Evolutionary conservation across 2,329 filamentous ascomycete species (phyloP), one percentile per base, ranked within the genome.

Genomic region (Fusarium agapanthi): DNA sequence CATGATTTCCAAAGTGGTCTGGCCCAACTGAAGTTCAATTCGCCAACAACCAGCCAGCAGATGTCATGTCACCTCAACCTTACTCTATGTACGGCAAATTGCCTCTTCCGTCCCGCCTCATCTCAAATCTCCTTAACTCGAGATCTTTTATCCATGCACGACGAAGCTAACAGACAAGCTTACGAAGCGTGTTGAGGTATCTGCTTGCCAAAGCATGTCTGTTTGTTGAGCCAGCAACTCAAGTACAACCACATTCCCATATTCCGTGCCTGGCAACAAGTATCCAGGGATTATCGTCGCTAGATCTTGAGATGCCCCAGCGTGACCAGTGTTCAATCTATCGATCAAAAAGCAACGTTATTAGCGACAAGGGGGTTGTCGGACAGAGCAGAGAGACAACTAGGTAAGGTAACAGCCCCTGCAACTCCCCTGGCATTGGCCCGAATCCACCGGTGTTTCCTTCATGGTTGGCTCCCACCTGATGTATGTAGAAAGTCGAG

Each of bases 331-430:
- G 45, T 40, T 50, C 26, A 63, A 68, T 72, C 65, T 67, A 76
- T 76, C 67, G 66, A 70, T 67, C 60, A 61, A 77, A 74, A 76
- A 71, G 68, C 66, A 76, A 71, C n/a, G n/a, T n/a, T 32, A 54
- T 66, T 68, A 34, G 35, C 38, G 51, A 76, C 71, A 73, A 72
- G 63, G 75, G 72, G 50, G 41, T 65, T 51, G 43, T 65, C 44
- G 59, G 58, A 53, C 69, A 63, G 70, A 62, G 40, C 50, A 72
- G 54, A 47, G 26, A 47, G 44, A 50, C 37, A 58, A 38, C 60
- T 60, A 34, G 32, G 32, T 34, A 34, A 34, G 32, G 32, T 34
- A 64, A 57, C 58, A 41, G 53, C 61, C 64, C 64, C 62, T 53
- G 53, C 24, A 26, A 41, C 35, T 51, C 65, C 67, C 60, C 59